Percentiles rank a stretch among this genome's conserved stretches.
Conservation (phyloP, 768 basidiomycete species). For the Calocybe indica region DNA sequence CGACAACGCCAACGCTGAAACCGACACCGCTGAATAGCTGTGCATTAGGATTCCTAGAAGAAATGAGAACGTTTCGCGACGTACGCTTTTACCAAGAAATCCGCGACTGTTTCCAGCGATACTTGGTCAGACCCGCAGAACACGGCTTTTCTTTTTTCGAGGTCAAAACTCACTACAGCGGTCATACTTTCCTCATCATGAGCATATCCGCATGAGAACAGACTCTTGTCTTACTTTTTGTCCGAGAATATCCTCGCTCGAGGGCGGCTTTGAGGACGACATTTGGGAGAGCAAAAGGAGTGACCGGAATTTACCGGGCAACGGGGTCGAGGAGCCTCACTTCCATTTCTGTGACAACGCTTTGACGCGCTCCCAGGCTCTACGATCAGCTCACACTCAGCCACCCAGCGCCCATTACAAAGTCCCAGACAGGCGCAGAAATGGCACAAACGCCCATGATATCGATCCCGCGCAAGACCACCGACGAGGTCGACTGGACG, state of each 20-base stretch:
- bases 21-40: slow-evolving; percentile 63
- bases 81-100: slow-evolving; percentile 83
- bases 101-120: slow-evolving; percentile 45
- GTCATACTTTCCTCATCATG: slow-evolving; percentile 55
- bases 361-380: no score
- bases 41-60: slow-evolving; percentile 7
- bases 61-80: slow-evolving; percentile 16
- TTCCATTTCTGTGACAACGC: no score
- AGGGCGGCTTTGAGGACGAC: slow-evolving; percentile 60
- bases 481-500: slow-evolving; percentile 96
- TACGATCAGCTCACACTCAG: no score
- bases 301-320: no score
- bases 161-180: slow-evolving; percentile 63
- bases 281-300: slow-evolving; percentile 11
- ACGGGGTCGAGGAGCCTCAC: no score
- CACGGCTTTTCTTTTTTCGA: not conserved
- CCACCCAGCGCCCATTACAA: no score
- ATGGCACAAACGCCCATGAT: slow-evolving; percentile 86
- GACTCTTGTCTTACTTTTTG: slow-evolving; percentile 65
- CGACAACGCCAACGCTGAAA: slow-evolving; percentile 83
- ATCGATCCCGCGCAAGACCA: slow-evolving; percentile 89
- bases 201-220: slow-evolving; percentile 5
- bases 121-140: slow-evolving; percentile 5
- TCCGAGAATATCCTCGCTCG: slow-evolving; percentile 86
- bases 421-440: not conserved